Percentiles rank a stretch among this genome's conserved stretches.
These are phyloP conservation scores for Ceratobasidium sp. DNA, from an alignment of 1,284 basidiomycete species.

Conservation along the genomic window DNA sequence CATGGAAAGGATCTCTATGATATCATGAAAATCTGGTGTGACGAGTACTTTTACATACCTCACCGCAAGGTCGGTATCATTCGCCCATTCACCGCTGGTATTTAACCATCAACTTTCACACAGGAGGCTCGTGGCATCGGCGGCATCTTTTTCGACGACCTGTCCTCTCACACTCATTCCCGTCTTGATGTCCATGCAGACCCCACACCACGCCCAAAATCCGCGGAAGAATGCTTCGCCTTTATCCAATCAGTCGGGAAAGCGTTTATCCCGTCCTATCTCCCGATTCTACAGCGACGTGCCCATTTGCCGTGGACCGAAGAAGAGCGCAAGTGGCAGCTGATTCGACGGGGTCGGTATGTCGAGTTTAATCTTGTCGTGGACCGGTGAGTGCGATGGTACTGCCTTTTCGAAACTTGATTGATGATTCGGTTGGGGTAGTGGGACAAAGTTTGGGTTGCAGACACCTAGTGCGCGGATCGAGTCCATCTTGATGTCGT, in stretches of 20 bases:
- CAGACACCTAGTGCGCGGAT: slow-evolving; percentile 91
- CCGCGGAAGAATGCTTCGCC: slow-evolving; percentile 77
- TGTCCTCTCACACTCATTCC: slow-evolving; percentile 71
- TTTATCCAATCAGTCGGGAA: slow-evolving; percentile 80
- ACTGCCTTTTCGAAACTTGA: background rate
- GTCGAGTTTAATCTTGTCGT: slow-evolving; percentile 96
- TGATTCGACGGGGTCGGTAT: slow-evolving; percentile 88
- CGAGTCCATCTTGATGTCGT: slow-evolving; percentile 93
- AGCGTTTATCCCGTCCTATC: slow-evolving; percentile 88
- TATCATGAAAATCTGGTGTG: slow-evolving; percentile 95
- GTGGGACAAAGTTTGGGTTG: slow-evolving; percentile 87
- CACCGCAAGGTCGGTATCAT: slow-evolving; percentile 70
- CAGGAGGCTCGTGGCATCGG: slow-evolving; percentile 89
- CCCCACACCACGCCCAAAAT: slow-evolving; percentile 54
- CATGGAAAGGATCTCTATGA: slow-evolving; percentile 81
- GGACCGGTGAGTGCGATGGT: slow-evolving; percentile 65
- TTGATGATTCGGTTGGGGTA: background rate
- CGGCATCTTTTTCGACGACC: slow-evolving; percentile 97
- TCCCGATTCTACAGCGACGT: slow-evolving; percentile 82
- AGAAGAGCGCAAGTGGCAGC: slow-evolving; percentile 84
- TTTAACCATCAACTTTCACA: background rate
- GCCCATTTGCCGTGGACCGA: slow-evolving; percentile 70
- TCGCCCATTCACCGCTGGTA: background rate
- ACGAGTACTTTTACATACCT: slow-evolving; percentile 96
- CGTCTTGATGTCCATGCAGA: slow-evolving; percentile 59